Evolutionary conservation across 306 rosid genomes (phyloP).

Genomic region (Glycine tomentella): DNA sequence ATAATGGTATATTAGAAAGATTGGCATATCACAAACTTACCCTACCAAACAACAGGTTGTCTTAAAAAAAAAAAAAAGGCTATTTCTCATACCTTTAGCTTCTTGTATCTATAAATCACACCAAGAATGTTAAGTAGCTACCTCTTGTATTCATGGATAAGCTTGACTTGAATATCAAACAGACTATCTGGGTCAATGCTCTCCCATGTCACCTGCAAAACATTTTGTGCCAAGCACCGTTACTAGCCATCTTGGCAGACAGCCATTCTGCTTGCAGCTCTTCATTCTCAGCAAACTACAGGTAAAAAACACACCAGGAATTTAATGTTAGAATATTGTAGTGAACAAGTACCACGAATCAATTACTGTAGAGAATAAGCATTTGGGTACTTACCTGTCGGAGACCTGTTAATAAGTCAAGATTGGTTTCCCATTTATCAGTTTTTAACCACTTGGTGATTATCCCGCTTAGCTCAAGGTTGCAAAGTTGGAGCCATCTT

Average conservation of each 20-base stretch:
- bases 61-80: too few species aligned
- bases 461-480: slow-evolving; percentile 88
- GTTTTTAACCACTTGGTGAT: slow-evolving; percentile 95
- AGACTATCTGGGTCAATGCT: slow-evolving; percentile 73
- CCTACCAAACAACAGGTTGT: too few species aligned
- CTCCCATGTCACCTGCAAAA: too few species aligned
- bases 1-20: too few species aligned
- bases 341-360: slow-evolving; percentile 33
- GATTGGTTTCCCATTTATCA: slow-evolving; percentile 85
- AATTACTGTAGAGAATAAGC: slow-evolving; percentile 14
- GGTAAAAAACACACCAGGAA: slow-evolving; percentile 43
- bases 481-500: slow-evolving; percentile 92
- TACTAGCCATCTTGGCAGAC: too few species aligned
- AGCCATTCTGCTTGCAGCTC: slow-evolving; percentile 93
- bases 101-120: too few species aligned
- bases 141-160: slow-evolving; percentile 97
- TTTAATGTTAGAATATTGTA: too few species aligned
- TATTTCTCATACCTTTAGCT: slow-evolving; percentile 68
- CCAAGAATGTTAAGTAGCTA: slow-evolving; percentile 67
- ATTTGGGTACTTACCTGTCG: slow-evolving; percentile 58
- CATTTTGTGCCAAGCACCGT: too few species aligned
- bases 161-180: slow-evolving; percentile 97
- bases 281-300: slow-evolving; percentile 80
- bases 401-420: slow-evolving; percentile 83
- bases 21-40: too few species aligned